These are phyloP conservation scores for Cajanus cajan DNA, from an alignment of 306 rosid genomes.

Conservation along the genomic window DNA sequence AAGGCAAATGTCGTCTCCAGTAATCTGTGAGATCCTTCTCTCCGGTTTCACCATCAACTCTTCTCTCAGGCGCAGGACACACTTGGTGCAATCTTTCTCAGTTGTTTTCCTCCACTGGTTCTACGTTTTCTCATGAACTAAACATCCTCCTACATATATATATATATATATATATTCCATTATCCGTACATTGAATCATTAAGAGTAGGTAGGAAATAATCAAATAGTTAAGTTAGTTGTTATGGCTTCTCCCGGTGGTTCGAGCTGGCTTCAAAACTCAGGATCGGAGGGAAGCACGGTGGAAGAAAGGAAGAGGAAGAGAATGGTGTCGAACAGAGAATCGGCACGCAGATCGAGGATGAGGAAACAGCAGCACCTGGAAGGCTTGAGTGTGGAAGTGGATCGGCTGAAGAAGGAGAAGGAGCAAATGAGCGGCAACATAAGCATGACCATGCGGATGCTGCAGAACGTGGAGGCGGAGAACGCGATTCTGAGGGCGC, in stretches of 20 bases:
- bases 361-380: slow-evolving; percentile 70
- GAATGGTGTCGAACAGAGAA: slow-evolving; percentile 84
- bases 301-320: slow-evolving; percentile 80
- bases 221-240: too few relatives aligned
- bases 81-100: slow-evolving; percentile 86
- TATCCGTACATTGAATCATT: too few relatives aligned
- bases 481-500: slow-evolving; percentile 69
- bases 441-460: slow-evolving; percentile 49
- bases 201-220: not conserved
- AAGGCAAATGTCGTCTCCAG: slow-evolving; percentile 59
- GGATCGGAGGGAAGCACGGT: slow-evolving; percentile 53
- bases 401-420: slow-evolving; percentile 57
- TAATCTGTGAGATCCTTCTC: slow-evolving; percentile 68
- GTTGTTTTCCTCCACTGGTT: slow-evolving; percentile 97
- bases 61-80: slow-evolving; percentile 69
- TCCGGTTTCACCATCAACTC: slow-evolving; percentile 69
- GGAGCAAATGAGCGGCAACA: slow-evolving; percentile 42
- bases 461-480: slow-evolving; percentile 59
- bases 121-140: slow-evolving; percentile 64
- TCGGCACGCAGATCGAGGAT: slow-evolving; percentile 80
- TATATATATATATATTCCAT: not conserved
- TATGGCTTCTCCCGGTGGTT: slow-evolving; percentile 44
- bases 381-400: slow-evolving; percentile 45
- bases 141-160: not conserved
- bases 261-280: slow-evolving; percentile 41